These are phyloP conservation scores for Marasmius sp. DNA, from an alignment of 1,284 basidiomycete genomes.

Conservation along the genomic window DNA sequence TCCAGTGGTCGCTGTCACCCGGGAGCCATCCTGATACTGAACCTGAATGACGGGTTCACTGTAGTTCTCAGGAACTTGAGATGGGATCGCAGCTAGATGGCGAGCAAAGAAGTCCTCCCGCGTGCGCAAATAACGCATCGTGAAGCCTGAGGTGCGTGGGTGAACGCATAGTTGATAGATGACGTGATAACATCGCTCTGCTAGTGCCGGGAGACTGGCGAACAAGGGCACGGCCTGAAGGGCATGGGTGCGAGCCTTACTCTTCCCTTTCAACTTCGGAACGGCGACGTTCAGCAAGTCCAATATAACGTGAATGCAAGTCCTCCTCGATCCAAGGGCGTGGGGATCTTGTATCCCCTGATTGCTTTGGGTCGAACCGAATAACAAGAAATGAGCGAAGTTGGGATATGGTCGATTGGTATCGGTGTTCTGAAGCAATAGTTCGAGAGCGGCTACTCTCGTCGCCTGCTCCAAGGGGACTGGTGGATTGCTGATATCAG, in stretches of 20 bases:
- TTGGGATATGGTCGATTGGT: slow-evolving; percentile 73
- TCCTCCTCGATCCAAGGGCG: slow-evolving; percentile 66
- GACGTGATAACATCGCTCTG: slow-evolving; percentile 85
- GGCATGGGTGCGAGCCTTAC: slow-evolving; percentile 39
- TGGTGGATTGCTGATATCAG: slow-evolving; percentile 47
- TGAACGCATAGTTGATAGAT: slow-evolving; percentile 88
- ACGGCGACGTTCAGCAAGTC: slow-evolving; percentile 75
- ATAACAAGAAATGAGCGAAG: slow-evolving; percentile 87
- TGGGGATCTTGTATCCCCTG: slow-evolving; percentile 74
- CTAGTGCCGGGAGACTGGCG: slow-evolving; percentile 71
- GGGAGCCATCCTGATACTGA: slow-evolving; percentile 69
- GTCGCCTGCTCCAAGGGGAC: slow-evolving; percentile 67
- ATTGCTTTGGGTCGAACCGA: slow-evolving; percentile 56
- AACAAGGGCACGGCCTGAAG: slow-evolving; percentile 55
- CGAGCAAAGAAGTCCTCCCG: slow-evolving; percentile 88
- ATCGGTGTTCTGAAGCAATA: slow-evolving; percentile 83
- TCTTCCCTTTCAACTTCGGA: slow-evolving; percentile 48
- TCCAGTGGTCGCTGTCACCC: slow-evolving; percentile 74
- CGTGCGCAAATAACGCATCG: slow-evolving; percentile 87
- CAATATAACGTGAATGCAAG: slow-evolving; percentile 82
- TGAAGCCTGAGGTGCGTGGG: slow-evolving; percentile 78
- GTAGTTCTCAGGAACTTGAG: slow-evolving; percentile 49
- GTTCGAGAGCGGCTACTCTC: slow-evolving; percentile 79
- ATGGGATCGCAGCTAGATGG: slow-evolving; percentile 77
- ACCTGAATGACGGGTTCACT: slow-evolving; percentile 66